Evolutionary conservation across 257 asterid genomes (phyloP), one percentile per base, ranked within the genome.

Genomic region (Salvia miltiorrhiza): DNA sequence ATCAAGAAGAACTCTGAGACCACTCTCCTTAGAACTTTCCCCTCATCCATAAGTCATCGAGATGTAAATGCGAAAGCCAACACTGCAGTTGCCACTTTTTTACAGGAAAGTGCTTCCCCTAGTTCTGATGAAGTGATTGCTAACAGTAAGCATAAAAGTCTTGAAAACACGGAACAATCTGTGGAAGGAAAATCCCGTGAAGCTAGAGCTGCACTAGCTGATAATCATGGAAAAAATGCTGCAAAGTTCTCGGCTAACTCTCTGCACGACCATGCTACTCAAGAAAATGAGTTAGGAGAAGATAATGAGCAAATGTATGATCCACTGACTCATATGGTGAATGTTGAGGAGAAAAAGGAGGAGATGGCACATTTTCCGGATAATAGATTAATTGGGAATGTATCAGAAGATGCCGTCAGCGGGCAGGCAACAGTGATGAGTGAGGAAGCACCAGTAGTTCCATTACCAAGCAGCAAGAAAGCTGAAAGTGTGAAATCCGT

Each of bases 1-100:
- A 84, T 81, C 71, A 75, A 78, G 79, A 77, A 80, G 73, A 84
- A 73, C 70, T 49, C 87, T 26, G 70, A 41, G 19, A 55, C 64
- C 1, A 81, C 84, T 6, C 63, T 62, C 26, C 67, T 72, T 16
- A 76, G 74, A 70, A 65, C 90, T 63, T 79, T 87, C 69, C 67
- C 81, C 63, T 79, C 92, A 35, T 77, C 84, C 19, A 63, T 61
- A 44, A 74, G 81, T 61, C 78, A 55, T 72, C 80, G 55, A 20
- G 81, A 72, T 68, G 69, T 49, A 26, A 64, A 73, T 30, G 65
- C 47, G 44, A 72, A 73, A 60, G 69, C 89, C 44, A 79, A 63
- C 44, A 65, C 73, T 70, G 5, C 17, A 13, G 39, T 11, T 23
- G 58, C 84, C 65, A 62, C 69, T 45, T 40, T 43, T 70, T 67